Evolutionary conservation across 495 filamentous ascomycete genomes (phyloP).

Genomic region (Pyrenula massariospora): DNA sequence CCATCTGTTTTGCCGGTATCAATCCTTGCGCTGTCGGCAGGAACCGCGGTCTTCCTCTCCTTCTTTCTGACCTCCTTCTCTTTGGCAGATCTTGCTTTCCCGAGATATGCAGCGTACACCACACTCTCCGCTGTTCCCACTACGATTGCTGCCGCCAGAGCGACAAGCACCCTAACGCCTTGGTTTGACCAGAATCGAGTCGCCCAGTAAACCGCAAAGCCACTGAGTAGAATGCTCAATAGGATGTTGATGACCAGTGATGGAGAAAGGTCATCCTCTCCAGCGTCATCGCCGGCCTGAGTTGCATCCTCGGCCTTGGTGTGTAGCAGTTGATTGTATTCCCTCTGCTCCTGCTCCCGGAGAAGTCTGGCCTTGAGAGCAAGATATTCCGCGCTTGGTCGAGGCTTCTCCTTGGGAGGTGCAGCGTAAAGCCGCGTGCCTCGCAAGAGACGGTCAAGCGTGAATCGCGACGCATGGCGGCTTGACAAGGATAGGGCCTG

Average conservation of each 20-base stretch:
- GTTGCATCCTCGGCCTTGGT: neutral
- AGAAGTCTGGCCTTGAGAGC: slow-evolving; percentile 79
- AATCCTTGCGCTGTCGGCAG: slow-evolving; percentile 10
- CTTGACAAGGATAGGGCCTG: slow-evolving; percentile 32
- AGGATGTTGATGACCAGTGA: slow-evolving; percentile 36
- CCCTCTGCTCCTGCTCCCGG: slow-evolving; percentile 61
- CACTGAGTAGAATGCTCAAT: slow-evolving; percentile 32
- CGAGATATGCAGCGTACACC: slow-evolving; percentile 77
- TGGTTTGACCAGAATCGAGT: slow-evolving; percentile 18
- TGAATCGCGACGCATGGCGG: slow-evolving; percentile 10
- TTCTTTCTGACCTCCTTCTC: slow-evolving; percentile 47
- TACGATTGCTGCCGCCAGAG: slow-evolving; percentile 29
- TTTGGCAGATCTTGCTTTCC: slow-evolving; percentile 63
- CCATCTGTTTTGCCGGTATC: slow-evolving; percentile 2
- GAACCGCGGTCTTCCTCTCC: slow-evolving; percentile 66
- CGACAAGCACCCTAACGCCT: slow-evolving; percentile 26
- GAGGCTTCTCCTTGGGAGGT: slow-evolving; percentile 63
- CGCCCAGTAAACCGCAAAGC: slow-evolving; percentile 33
- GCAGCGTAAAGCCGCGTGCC: slow-evolving; percentile 65
- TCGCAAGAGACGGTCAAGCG: slow-evolving; percentile 53
- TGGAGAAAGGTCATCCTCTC: slow-evolving; percentile 29
- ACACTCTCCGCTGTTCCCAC: slow-evolving; percentile 81
- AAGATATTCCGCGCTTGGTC: slow-evolving; percentile 77
- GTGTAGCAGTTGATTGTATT: slow-evolving; percentile 62
- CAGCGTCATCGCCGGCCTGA: slow-evolving; percentile 27